Conservation (phyloP, 2,329 filamentous ascomycete species). For the Ascochyta rabiei region DNA sequence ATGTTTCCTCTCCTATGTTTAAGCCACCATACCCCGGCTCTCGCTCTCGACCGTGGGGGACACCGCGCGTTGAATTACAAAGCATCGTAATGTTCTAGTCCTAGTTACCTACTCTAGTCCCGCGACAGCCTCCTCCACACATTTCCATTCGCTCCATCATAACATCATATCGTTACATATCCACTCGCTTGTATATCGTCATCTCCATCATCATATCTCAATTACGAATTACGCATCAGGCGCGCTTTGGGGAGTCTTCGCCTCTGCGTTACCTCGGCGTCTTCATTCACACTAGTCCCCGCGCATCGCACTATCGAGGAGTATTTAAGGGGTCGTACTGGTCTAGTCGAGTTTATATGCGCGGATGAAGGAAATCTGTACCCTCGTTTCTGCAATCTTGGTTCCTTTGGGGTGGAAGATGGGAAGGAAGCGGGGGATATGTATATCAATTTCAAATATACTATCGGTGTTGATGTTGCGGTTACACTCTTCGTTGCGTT, state of each 20-base stretch:
- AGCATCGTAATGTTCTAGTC: conserved; percentile 41
- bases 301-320: too few relatives aligned
- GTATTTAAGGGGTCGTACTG: too few relatives aligned
- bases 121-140: conserved; percentile 26
- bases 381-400: neutral
- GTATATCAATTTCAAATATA: neutral
- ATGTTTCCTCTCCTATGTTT: conserved; percentile 7
- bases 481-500: too few relatives aligned
- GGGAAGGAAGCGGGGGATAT: neutral
- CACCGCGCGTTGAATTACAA: conserved; percentile 33
- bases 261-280: too few relatives aligned
- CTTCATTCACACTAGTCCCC: neutral
- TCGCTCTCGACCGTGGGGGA: conserved; percentile 23
- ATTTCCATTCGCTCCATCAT: conserved; percentile 6
- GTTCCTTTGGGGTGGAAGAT: neutral
- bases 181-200: conserved; percentile 7
- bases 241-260: too few relatives aligned
- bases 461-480: neutral
- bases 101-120: conserved; percentile 23
- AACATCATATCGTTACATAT: conserved; percentile 3
- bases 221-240: neutral
- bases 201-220: neutral
- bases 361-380: neutral
- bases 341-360: too few relatives aligned
- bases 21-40: conserved; percentile 6